Evolutionary conservation across 768 basidiomycete species (phyloP), one percentile per base, ranked within the genome.

Genomic region (Lyophyllum decastes): DNA sequence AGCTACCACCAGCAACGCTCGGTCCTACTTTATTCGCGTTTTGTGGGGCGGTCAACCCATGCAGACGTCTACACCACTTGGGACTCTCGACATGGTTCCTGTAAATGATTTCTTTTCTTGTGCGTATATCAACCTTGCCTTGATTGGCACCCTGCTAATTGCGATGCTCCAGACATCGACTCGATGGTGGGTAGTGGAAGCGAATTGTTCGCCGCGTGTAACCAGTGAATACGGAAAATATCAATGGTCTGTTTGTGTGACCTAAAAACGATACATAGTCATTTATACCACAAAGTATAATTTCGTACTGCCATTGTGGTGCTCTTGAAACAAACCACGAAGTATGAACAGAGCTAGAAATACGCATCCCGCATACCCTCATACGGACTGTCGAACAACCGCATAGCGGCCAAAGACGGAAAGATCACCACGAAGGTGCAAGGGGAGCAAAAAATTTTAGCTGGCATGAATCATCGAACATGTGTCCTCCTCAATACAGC

Each of bases 31-130:
- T 60, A 57, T 83, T 17, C 76, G 82, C n/a, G 78, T 82, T 6
- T 68, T 83, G 2, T 83, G 80, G 80, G 73, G 76, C 19, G 82
- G 82, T 9, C 78, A 77, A 49, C 78, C 79, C 1, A 79, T 83
- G 70, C 68, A 73, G 52, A 82, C 81, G 0, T 78, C 80, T 0
- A 79, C 80, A 0, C 76, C 77, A 6, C 68, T 83, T 46, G 78
- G 79, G 17, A 67, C 66, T 10, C 69, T 82, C 6, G 75, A 82
- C 58, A 73, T 81, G 78, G 66, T 82, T 9, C 76, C 78, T 16
- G 55, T 81, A 12, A 57, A 73, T 17, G 64, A 72, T 7, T 76
- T 82, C 64, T 74, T 81, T 24, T 60, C 67, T 33, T 82, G 82
- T 81, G 60, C 26, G 79, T 66, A 11, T 19, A 3, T 1, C 21